A percentile compares a stretch with the other conserved stretches of the same genome.
These are phyloP conservation scores for Mortierella polycephala DNA, from an alignment of 371 early-diverging fungal species.

Conservation along the genomic window DNA sequence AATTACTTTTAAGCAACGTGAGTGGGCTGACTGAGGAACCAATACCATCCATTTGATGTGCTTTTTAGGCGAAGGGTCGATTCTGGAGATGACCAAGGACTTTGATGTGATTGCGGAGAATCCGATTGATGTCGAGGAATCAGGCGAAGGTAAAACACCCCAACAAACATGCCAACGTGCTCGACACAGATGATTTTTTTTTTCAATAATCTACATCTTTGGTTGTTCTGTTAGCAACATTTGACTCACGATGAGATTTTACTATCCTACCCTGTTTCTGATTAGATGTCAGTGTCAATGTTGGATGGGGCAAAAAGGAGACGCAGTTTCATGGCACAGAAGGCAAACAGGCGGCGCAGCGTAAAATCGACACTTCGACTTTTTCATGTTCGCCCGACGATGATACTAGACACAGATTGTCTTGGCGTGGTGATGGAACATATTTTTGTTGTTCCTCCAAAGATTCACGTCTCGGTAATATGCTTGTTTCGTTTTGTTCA, in stretches of 20 bases:
- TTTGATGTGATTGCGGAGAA: constrained; percentile 90
- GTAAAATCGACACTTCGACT: constrained; percentile 62
- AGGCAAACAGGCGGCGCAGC: constrained; percentile 84
- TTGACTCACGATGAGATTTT: constrained; percentile 2
- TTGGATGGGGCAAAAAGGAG: constrained; percentile 98
- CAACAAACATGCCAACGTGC: background rate
- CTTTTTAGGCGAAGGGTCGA: constrained; percentile 70
- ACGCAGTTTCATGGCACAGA: constrained; percentile 97
- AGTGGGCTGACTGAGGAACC: background rate
- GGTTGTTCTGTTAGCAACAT: background rate
- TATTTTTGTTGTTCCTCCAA: constrained; percentile 80
- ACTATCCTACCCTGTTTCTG: background rate
- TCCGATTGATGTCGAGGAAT: constrained; percentile 71
- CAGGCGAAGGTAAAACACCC: constrained; percentile 73
- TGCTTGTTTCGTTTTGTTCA: background rate
- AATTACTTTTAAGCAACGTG: background rate
- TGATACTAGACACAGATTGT: constrained; percentile 76
- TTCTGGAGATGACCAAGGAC: constrained; percentile 92
- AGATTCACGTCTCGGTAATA: constrained; percentile 66
- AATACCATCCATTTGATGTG: background rate
- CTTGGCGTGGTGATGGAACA: constrained; percentile 95
- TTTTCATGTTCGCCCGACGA: constrained; percentile 78
- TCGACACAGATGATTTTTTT: no score
- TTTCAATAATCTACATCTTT: background rate
- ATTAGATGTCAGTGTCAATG: constrained; percentile 75